Percentiles rank a stretch among this genome's conserved stretches.
phyloP scores from a whole-genome alignment of 352 stramenopile species.

The Phytopythium chamaehyphon region DNA sequence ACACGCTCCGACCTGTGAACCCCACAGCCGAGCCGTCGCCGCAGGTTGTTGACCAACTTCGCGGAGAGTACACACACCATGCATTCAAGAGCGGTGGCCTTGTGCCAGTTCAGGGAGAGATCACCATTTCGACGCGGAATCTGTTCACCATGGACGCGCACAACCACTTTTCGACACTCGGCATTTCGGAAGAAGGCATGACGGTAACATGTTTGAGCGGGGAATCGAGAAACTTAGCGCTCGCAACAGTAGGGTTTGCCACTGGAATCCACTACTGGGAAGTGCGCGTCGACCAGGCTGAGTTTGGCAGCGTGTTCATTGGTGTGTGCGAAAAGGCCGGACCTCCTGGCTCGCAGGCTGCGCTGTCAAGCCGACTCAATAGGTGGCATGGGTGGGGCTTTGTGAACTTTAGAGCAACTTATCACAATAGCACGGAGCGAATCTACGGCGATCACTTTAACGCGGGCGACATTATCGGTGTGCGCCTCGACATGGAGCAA shows the following conservation, averaged over 20 bases:
- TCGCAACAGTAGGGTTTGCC: conserved; percentile 84
- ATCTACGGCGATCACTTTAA: conserved; percentile 90
- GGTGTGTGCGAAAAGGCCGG: conserved; percentile 92
- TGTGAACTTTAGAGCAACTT: conserved; percentile 96
- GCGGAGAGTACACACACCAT: conserved; percentile 53
- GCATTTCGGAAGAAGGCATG: conserved; percentile 69
- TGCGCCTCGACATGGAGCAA: conserved; percentile 98
- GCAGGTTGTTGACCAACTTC: conserved; percentile 26
- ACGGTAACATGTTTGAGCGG: conserved; percentile 81
- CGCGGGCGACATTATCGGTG: conserved; percentile 97
- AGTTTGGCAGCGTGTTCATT: conserved; percentile 98
- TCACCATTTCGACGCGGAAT: conserved; percentile 60
- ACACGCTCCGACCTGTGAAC: conserved; percentile 39
- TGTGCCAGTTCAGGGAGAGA: conserved; percentile 60
- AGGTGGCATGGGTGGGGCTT: conserved; percentile 95
- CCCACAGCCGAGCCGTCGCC: conserved; percentile 4
- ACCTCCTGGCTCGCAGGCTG: conserved; percentile 70
- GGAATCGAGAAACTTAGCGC: conserved; percentile 80
- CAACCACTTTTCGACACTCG: conserved; percentile 76
- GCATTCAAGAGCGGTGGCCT: conserved; percentile 51
- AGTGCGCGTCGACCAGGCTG: conserved; percentile 95
- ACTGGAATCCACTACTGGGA: conserved; percentile 98
- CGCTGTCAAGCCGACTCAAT: conserved; percentile 74
- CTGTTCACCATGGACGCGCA: conserved; percentile 86
- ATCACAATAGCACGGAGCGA: conserved; percentile 88